A percentile compares a stretch with the other conserved stretches of the same genome.
These are phyloP conservation scores for Oryza rufipogon DNA, from an alignment of 176 grass and related monocot genomes.

Conservation along the genomic window DNA sequence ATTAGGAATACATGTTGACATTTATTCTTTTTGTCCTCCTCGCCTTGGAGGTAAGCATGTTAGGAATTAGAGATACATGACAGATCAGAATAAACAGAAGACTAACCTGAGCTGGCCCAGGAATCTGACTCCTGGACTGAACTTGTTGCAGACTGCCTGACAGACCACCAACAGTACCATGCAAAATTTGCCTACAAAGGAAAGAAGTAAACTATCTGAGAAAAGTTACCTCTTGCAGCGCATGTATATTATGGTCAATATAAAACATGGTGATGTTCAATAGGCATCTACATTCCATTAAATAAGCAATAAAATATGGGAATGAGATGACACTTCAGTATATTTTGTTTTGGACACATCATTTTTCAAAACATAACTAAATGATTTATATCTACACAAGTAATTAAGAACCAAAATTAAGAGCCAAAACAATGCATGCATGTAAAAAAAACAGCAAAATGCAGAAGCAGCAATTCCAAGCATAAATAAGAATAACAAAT, in stretches of 20 bases:
- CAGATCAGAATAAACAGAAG: constrained; percentile 28
- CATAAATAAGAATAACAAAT: background rate
- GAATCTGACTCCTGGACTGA: constrained; percentile 82
- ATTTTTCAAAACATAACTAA: background rate
- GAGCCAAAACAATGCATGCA: background rate
- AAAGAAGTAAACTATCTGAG: constrained; percentile 12
- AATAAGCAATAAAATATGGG: constrained; percentile 2
- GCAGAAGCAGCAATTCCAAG: constrained; percentile 9
- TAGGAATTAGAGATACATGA: constrained; percentile 7
- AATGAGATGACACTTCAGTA: background rate
- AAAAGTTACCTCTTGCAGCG: constrained; percentile 5
- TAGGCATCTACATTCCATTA: constrained; percentile 20
- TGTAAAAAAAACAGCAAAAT: constrained; percentile 7
- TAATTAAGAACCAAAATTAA: background rate
- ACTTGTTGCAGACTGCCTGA: constrained; percentile 85
- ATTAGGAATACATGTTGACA: constrained; percentile 9
- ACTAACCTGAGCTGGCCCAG: constrained; percentile 80
- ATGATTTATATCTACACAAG: constrained; percentile 1
- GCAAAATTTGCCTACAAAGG: constrained; percentile 79
- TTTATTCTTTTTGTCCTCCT: background rate
- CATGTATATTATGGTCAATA: background rate
- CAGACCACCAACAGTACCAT: constrained; percentile 79
- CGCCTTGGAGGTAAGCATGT: background rate
- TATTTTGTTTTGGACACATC: background rate
- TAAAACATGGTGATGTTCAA: background rate